These are phyloP conservation scores for Auricularia cornea DNA, from an alignment of 768 basidiomycete species.

Conservation along the genomic window DNA sequence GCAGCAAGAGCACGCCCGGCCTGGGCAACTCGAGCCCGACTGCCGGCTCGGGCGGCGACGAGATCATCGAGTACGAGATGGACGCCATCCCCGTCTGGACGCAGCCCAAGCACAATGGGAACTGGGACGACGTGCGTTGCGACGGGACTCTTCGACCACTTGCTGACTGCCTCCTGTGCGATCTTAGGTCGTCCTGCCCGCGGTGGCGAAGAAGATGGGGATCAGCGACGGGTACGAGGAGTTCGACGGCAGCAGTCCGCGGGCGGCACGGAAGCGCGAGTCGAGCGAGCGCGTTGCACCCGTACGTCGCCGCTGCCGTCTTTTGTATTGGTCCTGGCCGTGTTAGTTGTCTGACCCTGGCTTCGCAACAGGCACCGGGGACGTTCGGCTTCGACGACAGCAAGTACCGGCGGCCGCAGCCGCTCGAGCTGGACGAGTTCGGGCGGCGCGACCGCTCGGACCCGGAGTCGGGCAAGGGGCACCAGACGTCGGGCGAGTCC, in stretches of 20 bases:
- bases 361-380: slow-evolving; percentile 48
- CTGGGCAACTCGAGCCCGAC: not conserved
- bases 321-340: too few species aligned
- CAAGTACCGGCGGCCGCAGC: slow-evolving; percentile 51
- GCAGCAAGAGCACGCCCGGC: not conserved
- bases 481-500: not conserved
- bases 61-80: slow-evolving; percentile 1
- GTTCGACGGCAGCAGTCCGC: slow-evolving; percentile 54
- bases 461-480: not conserved
- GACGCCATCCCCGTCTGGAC: slow-evolving; percentile 82
- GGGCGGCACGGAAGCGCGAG: slow-evolving; percentile 27
- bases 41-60: not conserved
- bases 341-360: too few species aligned
- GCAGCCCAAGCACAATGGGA: slow-evolving; percentile 61
- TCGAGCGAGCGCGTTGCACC: slow-evolving; percentile 34
- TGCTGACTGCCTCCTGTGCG: not conserved
- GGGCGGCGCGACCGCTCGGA: slow-evolving; percentile 10
- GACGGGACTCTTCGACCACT: slow-evolving; percentile 2
- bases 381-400: slow-evolving; percentile 73
- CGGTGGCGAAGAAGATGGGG: slow-evolving; percentile 76
- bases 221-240: slow-evolving; percentile 61
- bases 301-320: too few species aligned
- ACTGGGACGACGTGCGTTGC: slow-evolving; percentile 72
- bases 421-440: slow-evolving; percentile 53
- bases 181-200: slow-evolving; percentile 68